Evolutionary conservation across 345 rosid species (phyloP).

Genomic region (Populus simonii): DNA sequence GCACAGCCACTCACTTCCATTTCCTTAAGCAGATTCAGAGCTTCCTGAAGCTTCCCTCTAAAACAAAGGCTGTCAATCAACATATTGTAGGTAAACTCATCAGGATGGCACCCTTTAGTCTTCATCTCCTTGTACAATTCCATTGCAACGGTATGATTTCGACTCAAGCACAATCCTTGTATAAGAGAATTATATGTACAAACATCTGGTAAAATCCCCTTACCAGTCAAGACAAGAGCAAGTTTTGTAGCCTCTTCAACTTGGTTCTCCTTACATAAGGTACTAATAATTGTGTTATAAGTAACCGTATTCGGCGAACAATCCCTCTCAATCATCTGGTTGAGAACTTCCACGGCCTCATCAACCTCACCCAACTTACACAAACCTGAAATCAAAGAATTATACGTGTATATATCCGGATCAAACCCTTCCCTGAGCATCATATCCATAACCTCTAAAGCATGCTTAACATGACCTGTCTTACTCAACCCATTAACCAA

Average conservation of each 20-base stretch:
- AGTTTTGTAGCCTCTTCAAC: constrained; percentile 73
- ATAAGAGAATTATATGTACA: constrained; percentile 75
- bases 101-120: constrained; percentile 73
- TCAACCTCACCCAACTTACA: constrained; percentile 75
- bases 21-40: constrained; percentile 62
- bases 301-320: constrained; percentile 84
- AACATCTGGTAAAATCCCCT: constrained; percentile 73
- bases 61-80: constrained; percentile 74
- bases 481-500: constrained; percentile 81
- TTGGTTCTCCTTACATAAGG: constrained; percentile 78
- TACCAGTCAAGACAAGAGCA: constrained; percentile 58
- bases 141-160: constrained; percentile 54
- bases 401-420: constrained; percentile 75
- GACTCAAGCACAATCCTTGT: constrained; percentile 69
- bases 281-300: constrained; percentile 82
- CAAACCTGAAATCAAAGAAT: constrained; percentile 77
- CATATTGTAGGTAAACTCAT: constrained; percentile 76
- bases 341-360: constrained; percentile 70
- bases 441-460: constrained; percentile 72
- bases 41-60: constrained; percentile 63
- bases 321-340: constrained; percentile 76
- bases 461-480: constrained; percentile 75
- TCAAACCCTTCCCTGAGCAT: constrained; percentile 88
- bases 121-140: constrained; percentile 83
- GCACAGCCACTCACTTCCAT: constrained; percentile 82